Percentiles rank a stretch among this genome's conserved stretches.
These are phyloP conservation scores for Colletotrichum lupini DNA, from an alignment of 2,329 filamentous ascomycete genomes.

Conservation along the genomic window DNA sequence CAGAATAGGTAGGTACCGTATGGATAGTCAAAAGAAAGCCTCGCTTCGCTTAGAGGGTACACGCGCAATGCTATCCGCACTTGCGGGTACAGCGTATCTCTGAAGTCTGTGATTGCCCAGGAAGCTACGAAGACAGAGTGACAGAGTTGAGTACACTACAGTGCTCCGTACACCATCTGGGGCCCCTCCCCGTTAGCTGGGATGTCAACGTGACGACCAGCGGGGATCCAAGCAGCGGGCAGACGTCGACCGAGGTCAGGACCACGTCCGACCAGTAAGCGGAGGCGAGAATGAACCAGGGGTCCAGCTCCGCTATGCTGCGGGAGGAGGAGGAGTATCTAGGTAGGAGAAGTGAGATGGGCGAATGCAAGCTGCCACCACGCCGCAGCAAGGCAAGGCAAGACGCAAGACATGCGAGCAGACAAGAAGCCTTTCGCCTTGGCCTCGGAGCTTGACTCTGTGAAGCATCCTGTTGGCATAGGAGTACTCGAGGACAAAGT, in stretches of 20 bases:
- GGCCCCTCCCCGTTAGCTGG: conserved; percentile 22
- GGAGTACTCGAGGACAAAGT: not conserved
- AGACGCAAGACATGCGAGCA: not conserved
- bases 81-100: not conserved
- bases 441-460: not conserved
- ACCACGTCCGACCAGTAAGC: conserved; percentile 3
- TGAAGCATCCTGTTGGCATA: not conserved
- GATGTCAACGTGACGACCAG: conserved; percentile 33
- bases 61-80: conserved; percentile 13
- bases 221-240: conserved; percentile 24
- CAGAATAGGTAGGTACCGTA: not conserved
- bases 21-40: not conserved
- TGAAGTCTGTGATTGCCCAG: not conserved
- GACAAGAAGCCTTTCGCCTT: not conserved
- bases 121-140: not conserved
- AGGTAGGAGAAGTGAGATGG: not conserved
- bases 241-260: not conserved
- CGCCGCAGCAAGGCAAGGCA: not conserved
- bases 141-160: not conserved
- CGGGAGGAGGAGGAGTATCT: not conserved
- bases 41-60: conserved; percentile 2
- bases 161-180: not conserved
- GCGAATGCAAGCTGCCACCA: conserved; percentile 10
- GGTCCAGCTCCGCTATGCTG: conserved; percentile 18
- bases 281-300: conserved; percentile 12